Evolutionary conservation across 2,329 filamentous ascomycete genomes (phyloP).

Genomic region (Colletotrichum sidae): DNA sequence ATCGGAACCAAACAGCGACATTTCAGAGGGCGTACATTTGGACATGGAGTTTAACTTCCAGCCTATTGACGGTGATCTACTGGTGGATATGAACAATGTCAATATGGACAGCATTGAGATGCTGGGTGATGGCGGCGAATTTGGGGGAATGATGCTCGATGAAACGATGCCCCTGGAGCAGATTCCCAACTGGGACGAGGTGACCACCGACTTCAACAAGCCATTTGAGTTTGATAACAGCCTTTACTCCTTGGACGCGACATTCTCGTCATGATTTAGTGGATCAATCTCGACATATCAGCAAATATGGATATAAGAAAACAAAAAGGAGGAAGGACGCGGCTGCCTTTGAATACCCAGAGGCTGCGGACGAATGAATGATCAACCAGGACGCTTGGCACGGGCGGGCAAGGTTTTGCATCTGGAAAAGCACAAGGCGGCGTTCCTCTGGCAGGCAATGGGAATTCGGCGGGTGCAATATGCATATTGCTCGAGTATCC

Average conservation of each 20-base stretch:
- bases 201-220: slow-evolving; percentile 62
- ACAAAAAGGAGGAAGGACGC: background rate
- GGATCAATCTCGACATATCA: background rate
- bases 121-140: slow-evolving; percentile 36
- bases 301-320: background rate
- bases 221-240: slow-evolving; percentile 63
- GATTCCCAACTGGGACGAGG: slow-evolving; percentile 61
- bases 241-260: slow-evolving; percentile 49
- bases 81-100: slow-evolving; percentile 56
- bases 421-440: slow-evolving; percentile 34
- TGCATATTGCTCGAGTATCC: slow-evolving; percentile 4
- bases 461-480: background rate
- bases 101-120: slow-evolving; percentile 45
- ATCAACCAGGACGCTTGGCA: slow-evolving; percentile 27
- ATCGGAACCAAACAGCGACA: slow-evolving; percentile 72
- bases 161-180: slow-evolving; percentile 35
- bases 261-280: slow-evolving; percentile 32
- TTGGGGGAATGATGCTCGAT: slow-evolving; percentile 39
- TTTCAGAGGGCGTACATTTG: slow-evolving; percentile 64
- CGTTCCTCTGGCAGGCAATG: slow-evolving; percentile 22
- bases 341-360: slow-evolving; percentile 31
- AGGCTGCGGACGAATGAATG: slow-evolving; percentile 28
- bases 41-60: slow-evolving; percentile 66
- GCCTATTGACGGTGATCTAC: slow-evolving; percentile 58
- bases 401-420: slow-evolving; percentile 21